Base-by-base conservation (phyloP, 139 green algal genomes). In the Chlamydomonas sp. region DNA sequence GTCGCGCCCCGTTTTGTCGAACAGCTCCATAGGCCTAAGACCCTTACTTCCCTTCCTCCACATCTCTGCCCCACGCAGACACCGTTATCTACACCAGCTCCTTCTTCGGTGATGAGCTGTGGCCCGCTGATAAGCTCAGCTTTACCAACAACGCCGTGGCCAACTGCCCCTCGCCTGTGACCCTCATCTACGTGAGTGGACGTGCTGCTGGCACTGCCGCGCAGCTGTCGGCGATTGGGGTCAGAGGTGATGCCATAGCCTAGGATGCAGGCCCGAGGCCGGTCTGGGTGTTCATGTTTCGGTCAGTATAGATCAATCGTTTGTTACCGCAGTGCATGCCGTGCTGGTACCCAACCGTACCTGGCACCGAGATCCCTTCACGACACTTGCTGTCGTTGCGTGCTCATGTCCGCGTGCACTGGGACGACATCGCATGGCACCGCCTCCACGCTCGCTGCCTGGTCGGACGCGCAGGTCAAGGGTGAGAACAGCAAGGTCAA, bases 41-140 rank as follows among this genome's bases (percentile, higher is more conserved):
- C 57, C 77, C 61, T 20, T 57, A 79, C 49, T 20, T 79, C 9
- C 12, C 12, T 79, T 79, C 9, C 10, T 71, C 66, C 66, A 18
- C 66, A 14, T 10, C 66, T 71, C 10, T 14, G 66, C 16, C 66
- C n/a, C 91, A 71, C 12, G 66, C 94, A 3, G 95, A 97, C 91
- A 97, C 95, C 4, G 88, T 98, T 78, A 95, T 97, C 85, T 97
- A 98, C 89, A 95, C 96, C 49, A 96, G 92, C 60, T 97, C 92
- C 60, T 99, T 99, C 92, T 99, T 99, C 85, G 98, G 98, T 4
- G 97, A 99, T 83, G 98, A 99, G 94, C 93, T 99, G 63, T 99
- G 98, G 98, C 98, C 98, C 0, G 91, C 95, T 57, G 96, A 98
- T 90, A 97, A 96, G 89, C 80, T 96, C 17, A 79, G 62, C 63